Base-by-base conservation (phyloP, 2,329 filamentous ascomycete genomes). In the Chaetomium sp. region DNA sequence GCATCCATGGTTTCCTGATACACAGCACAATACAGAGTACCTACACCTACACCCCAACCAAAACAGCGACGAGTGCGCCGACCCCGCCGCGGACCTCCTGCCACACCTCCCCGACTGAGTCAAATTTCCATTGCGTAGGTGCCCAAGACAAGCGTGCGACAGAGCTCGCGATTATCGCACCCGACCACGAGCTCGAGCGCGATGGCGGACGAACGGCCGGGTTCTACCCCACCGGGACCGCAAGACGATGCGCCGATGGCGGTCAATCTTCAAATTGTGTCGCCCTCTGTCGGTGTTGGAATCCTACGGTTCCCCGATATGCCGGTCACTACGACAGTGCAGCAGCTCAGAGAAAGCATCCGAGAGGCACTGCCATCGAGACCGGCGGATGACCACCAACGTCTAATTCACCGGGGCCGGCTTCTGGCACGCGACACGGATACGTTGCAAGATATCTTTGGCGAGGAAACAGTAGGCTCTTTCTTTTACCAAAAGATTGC, bases 391-490 rank as follows among this genome's bases (percentile, higher is more conserved):
- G 80, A 85, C 38, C 79, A 82, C 38, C 85, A 88, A 72, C 80
- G 86, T 50, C 75, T 89, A 65, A 89, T 89, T 45, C 82, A 88
- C 70, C 79, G 83, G 50, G 87, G 87, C 0, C 82, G 85, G 42
- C 78, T 86, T 55, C 75, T 89, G 56, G 73, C 78, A 33, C 81
- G 81, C 57, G 85, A 87, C 45, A 75, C 76, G 12, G 84, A 87
- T 64, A 87, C 82, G 19, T 77, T 89, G 75, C 72, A 80, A 27
- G 81, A 85, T 45, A 75, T 88, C 3, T 85, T 89, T 71, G 85
- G 86, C 3, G 76, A 80, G 63, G 82, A 85, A 65, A 75, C 78
- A 60, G 84, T 87, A 78, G 69, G 81, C 16, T 42, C 19, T 38
- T 38, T 42, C 31, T 57, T 5, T 25, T 16, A 25, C 42, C 49